Percentiles rank a stretch among this genome's conserved stretches.
phyloP scores from a whole-genome alignment of 768 basidiomycete genomes.

The Macrolepiota albuminosa region DNA sequence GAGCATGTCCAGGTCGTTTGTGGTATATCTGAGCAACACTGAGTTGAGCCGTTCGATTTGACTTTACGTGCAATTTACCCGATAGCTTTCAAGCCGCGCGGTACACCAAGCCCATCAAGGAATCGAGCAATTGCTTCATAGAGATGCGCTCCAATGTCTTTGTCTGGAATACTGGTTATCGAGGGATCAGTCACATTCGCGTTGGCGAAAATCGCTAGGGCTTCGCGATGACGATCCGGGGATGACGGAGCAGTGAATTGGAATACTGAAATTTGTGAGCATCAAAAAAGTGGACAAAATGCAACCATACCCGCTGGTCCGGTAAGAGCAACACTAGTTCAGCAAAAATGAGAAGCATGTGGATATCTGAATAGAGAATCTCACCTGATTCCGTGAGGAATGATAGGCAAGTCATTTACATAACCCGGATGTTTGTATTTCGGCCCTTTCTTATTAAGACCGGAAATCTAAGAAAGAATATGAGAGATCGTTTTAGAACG shows the following conservation, averaged over 20 bases:
- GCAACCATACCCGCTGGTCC: conserved; percentile 65
- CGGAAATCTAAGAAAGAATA: conserved; percentile 65
- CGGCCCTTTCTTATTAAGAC: conserved; percentile 90
- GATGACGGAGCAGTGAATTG: conserved; percentile 94
- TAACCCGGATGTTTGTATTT: conserved; percentile 93
- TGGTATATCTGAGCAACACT: conserved; percentile 45
- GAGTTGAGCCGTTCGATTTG: background rate
- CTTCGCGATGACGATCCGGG: conserved; percentile 86
- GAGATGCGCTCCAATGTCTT: conserved; percentile 71
- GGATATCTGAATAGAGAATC: background rate
- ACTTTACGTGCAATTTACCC: conserved; percentile 34
- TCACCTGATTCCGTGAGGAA: conserved; percentile 87
- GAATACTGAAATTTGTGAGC: conserved; percentile 54
- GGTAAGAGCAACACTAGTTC: conserved; percentile 73
- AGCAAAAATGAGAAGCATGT: background rate
- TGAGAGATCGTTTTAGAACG: background rate
- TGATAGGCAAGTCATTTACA: conserved; percentile 78
- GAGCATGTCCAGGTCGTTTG: conserved; percentile 61
- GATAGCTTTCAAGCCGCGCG: conserved; percentile 79
- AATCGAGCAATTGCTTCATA: conserved; percentile 87
- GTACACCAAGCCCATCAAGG: conserved; percentile 79
- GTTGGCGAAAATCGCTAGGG: conserved; percentile 74
- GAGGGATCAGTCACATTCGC: conserved; percentile 64
- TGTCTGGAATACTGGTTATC: conserved; percentile 69
- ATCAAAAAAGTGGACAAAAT: background rate